Percentiles rank a stretch among this genome's conserved stretches.
These are phyloP conservation scores for Ustilaginoidea virens DNA, from an alignment of 2,329 filamentous ascomycete genomes.

Conservation along the genomic window DNA sequence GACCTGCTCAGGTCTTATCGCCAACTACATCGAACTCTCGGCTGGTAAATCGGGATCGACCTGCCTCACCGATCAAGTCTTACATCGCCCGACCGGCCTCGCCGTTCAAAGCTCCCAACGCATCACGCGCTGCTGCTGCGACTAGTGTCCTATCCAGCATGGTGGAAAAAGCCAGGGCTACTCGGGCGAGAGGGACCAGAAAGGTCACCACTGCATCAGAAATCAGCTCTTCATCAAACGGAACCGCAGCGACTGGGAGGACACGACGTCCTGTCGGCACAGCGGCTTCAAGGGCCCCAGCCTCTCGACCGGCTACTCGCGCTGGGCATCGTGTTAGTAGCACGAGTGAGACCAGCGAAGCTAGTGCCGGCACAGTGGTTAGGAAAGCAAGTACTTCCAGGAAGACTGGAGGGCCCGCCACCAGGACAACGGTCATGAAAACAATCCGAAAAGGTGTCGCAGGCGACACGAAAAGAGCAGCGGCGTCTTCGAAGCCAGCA, in stretches of 20 bases:
- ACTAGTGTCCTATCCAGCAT: constrained; percentile 36
- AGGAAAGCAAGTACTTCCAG: constrained; percentile 31
- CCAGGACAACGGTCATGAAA: constrained; percentile 37
- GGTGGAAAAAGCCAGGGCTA: constrained; percentile 45
- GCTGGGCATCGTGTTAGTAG: constrained; percentile 38
- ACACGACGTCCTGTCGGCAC: constrained; percentile 21
- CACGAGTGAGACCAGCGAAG: constrained; percentile 47
- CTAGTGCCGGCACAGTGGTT: constrained; percentile 48
- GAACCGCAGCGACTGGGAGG: constrained; percentile 17
- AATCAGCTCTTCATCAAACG: constrained; percentile 24
- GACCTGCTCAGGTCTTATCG: constrained; percentile 52
- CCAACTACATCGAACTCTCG: constrained; percentile 72
- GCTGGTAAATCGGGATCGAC: constrained; percentile 32
- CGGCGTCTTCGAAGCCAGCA: constrained; percentile 19
- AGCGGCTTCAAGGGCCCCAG: constrained; percentile 14
- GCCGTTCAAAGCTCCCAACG: constrained; percentile 38
- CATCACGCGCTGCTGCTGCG: constrained; percentile 22
- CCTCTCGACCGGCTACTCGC: constrained; percentile 26
- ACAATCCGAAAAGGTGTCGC: constrained; percentile 37
- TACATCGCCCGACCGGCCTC: constrained; percentile 43
- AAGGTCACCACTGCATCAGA: constrained; percentile 31
- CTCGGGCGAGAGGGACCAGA: constrained; percentile 30
- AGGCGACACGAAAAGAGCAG: constrained; percentile 32
- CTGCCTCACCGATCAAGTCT: constrained; percentile 39
- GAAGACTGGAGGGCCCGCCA: constrained; percentile 14